Evolutionary conservation across 257 asterid genomes (phyloP), one percentile per base, ranked within the genome.

Genomic region (Rauvolfia tetraphylla): DNA sequence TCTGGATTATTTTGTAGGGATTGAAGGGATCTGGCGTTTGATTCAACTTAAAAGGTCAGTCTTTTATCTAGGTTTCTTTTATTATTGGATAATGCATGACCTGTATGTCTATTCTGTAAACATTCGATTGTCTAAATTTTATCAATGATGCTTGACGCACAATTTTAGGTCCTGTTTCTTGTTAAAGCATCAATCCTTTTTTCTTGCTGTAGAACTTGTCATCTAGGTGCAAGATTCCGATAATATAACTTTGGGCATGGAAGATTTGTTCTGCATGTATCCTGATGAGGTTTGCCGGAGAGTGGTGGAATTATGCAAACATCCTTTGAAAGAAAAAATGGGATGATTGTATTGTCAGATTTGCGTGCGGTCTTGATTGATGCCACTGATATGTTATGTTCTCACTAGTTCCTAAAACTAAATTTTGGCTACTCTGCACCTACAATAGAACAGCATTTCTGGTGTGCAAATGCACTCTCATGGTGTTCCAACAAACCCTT

Each of bases 31-130:
- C 74, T 58, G 74, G 75, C 57, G 74, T 59, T 73, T 38, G 46
- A 68, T 46, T 70, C 34, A 17, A 58, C 73, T 72, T 75, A 20
- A 18, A 39, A 78, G 86, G 81, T 79, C 46, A 66, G 22, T 48
- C n/a, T 27, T 54, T 31, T 82, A 25, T 63, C 51, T 78, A 31
- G 72, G 31, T 20, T 61, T 18, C 31, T n/a, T 11, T 62, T 5
- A 27, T 17, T 41, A 58, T 41, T 17, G 31, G 23, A 51, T 72
- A 38, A 58, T 48, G 14, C 6, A 41, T 23, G n/a, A 34, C 6
- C 31, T 22, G 66, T 27, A 7, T 23, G 58, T 22, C 0, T 69
- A 41, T 56, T 5, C 9, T 20, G 29, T 59, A 54, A n/a, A 23
- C 7, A 23, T 56, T 23, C 31, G 20, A 8, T 56, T 73, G 36